A percentile compares a stretch with the other conserved stretches of the same genome.
Conservation (phyloP, 768 basidiomycete species). For the Xerocomellus amylosporus region DNA sequence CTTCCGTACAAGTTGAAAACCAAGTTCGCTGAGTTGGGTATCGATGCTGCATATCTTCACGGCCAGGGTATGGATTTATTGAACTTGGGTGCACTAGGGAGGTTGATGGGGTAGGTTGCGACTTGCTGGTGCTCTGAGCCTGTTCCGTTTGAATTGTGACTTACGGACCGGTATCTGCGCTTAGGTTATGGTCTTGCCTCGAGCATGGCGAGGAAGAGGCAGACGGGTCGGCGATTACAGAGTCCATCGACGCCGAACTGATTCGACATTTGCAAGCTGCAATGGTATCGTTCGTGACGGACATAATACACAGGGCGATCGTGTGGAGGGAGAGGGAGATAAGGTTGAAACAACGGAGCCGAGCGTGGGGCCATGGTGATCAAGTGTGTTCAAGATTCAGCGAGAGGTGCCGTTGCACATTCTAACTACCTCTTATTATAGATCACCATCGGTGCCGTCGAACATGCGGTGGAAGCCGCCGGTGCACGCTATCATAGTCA, state of each 20-base stretch:
- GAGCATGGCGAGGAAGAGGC: constrained; percentile 21
- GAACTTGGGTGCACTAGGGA: constrained; percentile 35
- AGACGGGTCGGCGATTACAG: constrained; percentile 20
- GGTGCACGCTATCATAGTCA: constrained; percentile 39
- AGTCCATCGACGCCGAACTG: constrained; percentile 48
- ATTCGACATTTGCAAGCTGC: constrained; percentile 46
- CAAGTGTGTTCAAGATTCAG: constrained; percentile 33
- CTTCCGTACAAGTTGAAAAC: constrained; percentile 44
- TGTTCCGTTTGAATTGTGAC: not conserved
- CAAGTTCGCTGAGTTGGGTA: constrained; percentile 41
- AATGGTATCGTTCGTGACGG: constrained; percentile 50
- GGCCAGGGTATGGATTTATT: constrained; percentile 44
- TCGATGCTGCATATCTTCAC: constrained; percentile 44
- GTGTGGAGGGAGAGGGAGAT: constrained; percentile 58
- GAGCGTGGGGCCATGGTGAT: constrained; percentile 53
- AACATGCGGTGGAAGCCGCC: constrained; percentile 48
- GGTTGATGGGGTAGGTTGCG: constrained; percentile 41
- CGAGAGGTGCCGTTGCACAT: not conserved
- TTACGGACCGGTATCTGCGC: not conserved
- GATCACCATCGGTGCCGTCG: constrained; percentile 45
- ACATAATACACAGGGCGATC: constrained; percentile 50
- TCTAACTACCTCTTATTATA: constrained; percentile 22
- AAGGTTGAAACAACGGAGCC: constrained; percentile 54
- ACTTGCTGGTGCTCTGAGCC: constrained; percentile 17
- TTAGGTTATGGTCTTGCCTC: constrained; percentile 32